Percentiles rank a stretch among this genome's conserved stretches.
These are phyloP conservation scores for Patellaria atrata DNA, from an alignment of 495 filamentous ascomycete genomes.

Conservation along the genomic window DNA sequence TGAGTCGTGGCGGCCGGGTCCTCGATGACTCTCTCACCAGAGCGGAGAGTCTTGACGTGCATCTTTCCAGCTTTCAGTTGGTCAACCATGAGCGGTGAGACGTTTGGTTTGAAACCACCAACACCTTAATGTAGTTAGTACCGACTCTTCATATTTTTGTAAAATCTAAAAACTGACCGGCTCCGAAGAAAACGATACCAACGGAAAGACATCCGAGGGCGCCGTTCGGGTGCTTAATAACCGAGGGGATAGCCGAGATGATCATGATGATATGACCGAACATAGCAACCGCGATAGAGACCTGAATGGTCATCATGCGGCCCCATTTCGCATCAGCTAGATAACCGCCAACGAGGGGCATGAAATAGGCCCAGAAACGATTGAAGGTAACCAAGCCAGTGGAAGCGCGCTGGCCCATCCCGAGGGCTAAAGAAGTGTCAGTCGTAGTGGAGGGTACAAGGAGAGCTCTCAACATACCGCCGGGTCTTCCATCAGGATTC, in stretches of 20 bases:
- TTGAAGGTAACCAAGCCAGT: constrained; percentile 56
- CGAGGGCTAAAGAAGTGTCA: too few relatives aligned
- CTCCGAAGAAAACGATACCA: too few relatives aligned
- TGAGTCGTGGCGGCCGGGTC: constrained; percentile 51
- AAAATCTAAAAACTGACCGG: not conserved
- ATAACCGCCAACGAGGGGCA: constrained; percentile 54
- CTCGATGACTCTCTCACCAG: constrained; percentile 44
- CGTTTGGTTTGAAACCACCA: too few relatives aligned
- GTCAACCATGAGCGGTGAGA: constrained; percentile 46
- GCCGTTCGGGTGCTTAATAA: too few relatives aligned
- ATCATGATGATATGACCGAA: constrained; percentile 54
- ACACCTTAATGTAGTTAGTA: not conserved
- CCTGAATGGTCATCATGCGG: constrained; percentile 54
- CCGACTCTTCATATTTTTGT: not conserved
- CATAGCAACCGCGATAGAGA: constrained; percentile 43
- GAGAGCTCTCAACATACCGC: too few relatives aligned
- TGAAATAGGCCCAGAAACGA: constrained; percentile 59
- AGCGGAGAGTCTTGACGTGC: constrained; percentile 15
- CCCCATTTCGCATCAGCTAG: constrained; percentile 60
- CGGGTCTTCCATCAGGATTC: constrained; percentile 34
- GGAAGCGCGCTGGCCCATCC: constrained; percentile 52
- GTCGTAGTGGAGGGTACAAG: too few relatives aligned
- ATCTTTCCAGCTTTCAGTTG: constrained; percentile 33
- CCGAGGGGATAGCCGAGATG: constrained; percentile 45
- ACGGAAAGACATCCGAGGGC: too few relatives aligned